A percentile compares a stretch with the other conserved stretches of the same genome.
These are phyloP conservation scores for Lineolata rhizophorae DNA, from an alignment of 495 filamentous ascomycete species.

Conservation along the genomic window DNA sequence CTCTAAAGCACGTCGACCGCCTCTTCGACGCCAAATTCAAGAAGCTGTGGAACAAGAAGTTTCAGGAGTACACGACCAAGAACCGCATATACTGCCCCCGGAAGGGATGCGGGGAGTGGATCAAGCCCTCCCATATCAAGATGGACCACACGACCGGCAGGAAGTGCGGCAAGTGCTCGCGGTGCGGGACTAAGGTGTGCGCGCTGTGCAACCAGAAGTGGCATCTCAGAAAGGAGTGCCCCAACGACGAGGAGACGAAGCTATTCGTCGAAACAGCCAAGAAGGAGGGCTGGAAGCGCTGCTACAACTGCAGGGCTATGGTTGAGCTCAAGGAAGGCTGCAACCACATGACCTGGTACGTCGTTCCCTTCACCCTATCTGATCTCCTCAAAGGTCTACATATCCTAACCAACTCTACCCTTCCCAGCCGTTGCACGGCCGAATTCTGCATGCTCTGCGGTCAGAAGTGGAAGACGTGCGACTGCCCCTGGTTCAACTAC, in stretches of 20 bases:
- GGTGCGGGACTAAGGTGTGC: constrained; percentile 57
- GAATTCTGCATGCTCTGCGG: constrained; percentile 74
- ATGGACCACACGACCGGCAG: constrained; percentile 23
- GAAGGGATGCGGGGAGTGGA: constrained; percentile 49
- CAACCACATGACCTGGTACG: constrained; percentile 70
- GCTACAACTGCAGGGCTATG: constrained; percentile 48
- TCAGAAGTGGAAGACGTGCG: constrained; percentile 56
- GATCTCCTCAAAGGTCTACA: constrained; percentile 1
- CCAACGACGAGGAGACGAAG: constrained; percentile 43
- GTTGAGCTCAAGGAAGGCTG: constrained; percentile 67
- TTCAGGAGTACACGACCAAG: constrained; percentile 45
- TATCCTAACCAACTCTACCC: constrained; percentile 5
- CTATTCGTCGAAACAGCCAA: constrained; percentile 44
- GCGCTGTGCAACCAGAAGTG: constrained; percentile 46
- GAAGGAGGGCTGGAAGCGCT: constrained; percentile 54
- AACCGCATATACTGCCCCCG: constrained; percentile 56
- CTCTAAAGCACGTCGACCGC: constrained; percentile 48
- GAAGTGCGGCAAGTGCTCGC: constrained; percentile 37
- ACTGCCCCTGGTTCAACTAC: constrained; percentile 62
- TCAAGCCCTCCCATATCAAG: constrained; percentile 43
- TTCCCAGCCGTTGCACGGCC: constrained; percentile 43
- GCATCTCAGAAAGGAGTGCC: constrained; percentile 45
- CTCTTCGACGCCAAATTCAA: constrained; percentile 56
- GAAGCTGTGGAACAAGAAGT: constrained; percentile 54
- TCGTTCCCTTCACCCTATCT: constrained; percentile 1